Conservation (phyloP, 495 filamentous ascomycete genomes). For the Geopyxis carbonaria region DNA sequence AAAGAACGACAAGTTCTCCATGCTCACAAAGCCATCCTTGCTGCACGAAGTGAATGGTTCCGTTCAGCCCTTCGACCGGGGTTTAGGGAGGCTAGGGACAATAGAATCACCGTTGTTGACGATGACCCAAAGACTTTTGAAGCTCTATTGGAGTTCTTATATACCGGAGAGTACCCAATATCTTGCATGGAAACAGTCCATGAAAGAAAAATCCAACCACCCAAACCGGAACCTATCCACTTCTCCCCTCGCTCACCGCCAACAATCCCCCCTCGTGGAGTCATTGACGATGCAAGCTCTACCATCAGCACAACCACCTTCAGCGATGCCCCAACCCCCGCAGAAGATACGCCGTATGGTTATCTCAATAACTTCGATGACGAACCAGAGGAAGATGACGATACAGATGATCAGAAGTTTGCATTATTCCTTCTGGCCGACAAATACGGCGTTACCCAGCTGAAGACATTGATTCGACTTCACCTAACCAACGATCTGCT, state of each 20-base stretch:
- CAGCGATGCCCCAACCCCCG: constrained; percentile 17
- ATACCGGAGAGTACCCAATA: constrained; percentile 25
- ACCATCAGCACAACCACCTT: constrained; percentile 14
- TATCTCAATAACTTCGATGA: constrained; percentile 20
- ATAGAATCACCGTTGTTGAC: constrained; percentile 19
- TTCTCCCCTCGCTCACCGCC: constrained; percentile 24
- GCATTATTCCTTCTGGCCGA: constrained; percentile 25
- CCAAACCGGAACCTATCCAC: constrained; percentile 20
- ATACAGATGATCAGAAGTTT: constrained; percentile 25
- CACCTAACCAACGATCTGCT: constrained; percentile 25
- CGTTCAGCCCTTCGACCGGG: constrained; percentile 21
- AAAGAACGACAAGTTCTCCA: constrained; percentile 20
- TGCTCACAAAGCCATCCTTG: constrained; percentile 26
- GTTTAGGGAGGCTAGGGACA: constrained; percentile 24
- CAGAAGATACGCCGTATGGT: constrained; percentile 19
- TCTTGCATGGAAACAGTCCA: constrained; percentile 11
- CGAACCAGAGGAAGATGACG: constrained; percentile 23
- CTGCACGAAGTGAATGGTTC: constrained; percentile 25
- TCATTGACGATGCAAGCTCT: constrained; percentile 19
- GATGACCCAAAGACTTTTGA: constrained; percentile 26
- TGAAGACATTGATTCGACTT: constrained; percentile 24
- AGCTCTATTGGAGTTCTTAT: constrained; percentile 23
- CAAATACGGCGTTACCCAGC: constrained; percentile 25
- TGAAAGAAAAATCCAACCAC: background rate
- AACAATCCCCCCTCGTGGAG: constrained; percentile 22